Base-by-base conservation (phyloP, 2,329 filamentous ascomycete genomes). In the Neocucurbitaria cava region DNA sequence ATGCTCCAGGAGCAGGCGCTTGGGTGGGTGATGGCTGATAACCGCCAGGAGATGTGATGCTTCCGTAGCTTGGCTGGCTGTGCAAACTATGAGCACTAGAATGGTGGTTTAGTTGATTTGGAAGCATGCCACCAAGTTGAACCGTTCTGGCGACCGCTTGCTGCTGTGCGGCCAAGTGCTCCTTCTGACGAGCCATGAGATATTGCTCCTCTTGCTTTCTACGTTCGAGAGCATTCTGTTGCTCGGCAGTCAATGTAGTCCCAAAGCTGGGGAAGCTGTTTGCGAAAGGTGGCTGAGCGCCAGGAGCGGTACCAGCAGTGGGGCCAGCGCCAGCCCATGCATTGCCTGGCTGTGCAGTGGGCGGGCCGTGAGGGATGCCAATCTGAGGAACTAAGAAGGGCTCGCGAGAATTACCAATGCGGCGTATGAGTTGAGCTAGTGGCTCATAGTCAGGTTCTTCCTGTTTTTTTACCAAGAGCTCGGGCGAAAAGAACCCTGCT, bases 181-280 rank as follows among this genome's bases (percentile, higher is more conserved):
- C 95, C 64, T 96, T 92, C 76, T 99, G 95, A 38, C 95, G 89
- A 41, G 96, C 95, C 87, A 98, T 96, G 31, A 96, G 83, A 73
- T 95, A 96, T 74, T 99, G 95, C 71, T 99, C 96, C 76, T 99
- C 95, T 75, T 99, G 95, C 80, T 99, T 99, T 47, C 95, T 85
- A 49, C 95, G 87, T 78, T 99, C 95, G 1, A 99, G 81, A 35
- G 96, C 96, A 77, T 99, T 99, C 74, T 99, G 95, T 76, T 99
- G 95, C 70, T 98, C 94, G 0, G 95, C 95, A 8, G 96, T 99
- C 64, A 99, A 81, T 0, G 96, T 99, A 7, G 95, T 92, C 5
- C 95, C 95, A 73, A 98, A 99, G 72, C 91, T 96, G 0, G 95
- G 96, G 76, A 99, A 98, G 46, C 92, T 92, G 49, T 88, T 91